phyloP scores from a whole-genome alignment of 495 filamentous ascomycete genomes.

The Aspergillus carlsbadensis region DNA sequence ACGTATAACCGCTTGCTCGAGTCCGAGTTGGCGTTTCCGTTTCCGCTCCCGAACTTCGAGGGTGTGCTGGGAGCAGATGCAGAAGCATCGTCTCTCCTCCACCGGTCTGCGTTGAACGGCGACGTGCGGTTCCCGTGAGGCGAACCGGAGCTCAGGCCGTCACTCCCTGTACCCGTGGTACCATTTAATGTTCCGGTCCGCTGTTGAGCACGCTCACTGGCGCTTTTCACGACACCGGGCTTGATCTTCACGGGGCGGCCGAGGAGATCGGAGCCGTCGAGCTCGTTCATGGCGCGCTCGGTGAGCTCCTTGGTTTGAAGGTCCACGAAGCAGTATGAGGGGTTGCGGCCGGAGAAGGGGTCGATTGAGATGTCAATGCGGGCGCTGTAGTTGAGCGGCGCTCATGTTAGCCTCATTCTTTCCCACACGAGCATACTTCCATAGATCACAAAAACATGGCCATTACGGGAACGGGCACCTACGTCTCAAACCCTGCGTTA shows the following conservation, averaged over 20 bases:
- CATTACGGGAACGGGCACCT: no score
- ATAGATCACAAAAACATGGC: background rate
- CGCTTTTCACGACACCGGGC: constrained; percentile 52
- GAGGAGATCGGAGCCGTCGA: constrained; percentile 53
- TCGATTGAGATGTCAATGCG: constrained; percentile 67
- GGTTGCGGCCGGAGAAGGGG: constrained; percentile 65
- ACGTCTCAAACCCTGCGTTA: constrained; percentile 46
- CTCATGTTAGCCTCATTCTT: background rate
- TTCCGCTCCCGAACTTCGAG: background rate
- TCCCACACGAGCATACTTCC: background rate
- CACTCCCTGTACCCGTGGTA: background rate
- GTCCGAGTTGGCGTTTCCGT: constrained; percentile 27
- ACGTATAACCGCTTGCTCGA: constrained; percentile 60
- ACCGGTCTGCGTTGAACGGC: constrained; percentile 35
- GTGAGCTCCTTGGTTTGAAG: constrained; percentile 55
- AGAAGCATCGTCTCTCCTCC: constrained; percentile 31
- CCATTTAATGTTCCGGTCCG: background rate
- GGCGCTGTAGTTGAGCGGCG: constrained; percentile 39
- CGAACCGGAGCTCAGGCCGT: constrained; percentile 3
- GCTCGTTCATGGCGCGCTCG: constrained; percentile 51
- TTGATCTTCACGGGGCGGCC: constrained; percentile 60
- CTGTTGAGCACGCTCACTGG: constrained; percentile 29
- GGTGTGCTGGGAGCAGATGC: background rate
- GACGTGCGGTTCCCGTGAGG: constrained; percentile 21
- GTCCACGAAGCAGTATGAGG: constrained; percentile 72